Percentiles rank a stretch among this genome's conserved stretches.
These are phyloP conservation scores for Quercus glauca DNA, from an alignment of 306 rosid species.

Conservation along the genomic window DNA sequence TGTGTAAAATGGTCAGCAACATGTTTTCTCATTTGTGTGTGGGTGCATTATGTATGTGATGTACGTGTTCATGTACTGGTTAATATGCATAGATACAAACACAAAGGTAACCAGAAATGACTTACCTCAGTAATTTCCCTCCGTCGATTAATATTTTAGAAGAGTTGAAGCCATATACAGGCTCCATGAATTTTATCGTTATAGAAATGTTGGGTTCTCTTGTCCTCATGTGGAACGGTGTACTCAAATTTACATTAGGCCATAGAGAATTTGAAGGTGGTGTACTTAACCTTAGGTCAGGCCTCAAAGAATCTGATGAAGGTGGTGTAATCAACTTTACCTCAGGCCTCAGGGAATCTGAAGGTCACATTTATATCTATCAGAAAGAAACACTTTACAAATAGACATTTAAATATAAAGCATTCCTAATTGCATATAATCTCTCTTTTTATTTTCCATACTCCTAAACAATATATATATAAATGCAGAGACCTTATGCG, in stretches of 20 bases:
- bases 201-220: conserved; percentile 54
- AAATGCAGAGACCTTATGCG: too few species aligned
- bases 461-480: too few species aligned
- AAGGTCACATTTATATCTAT: conserved; percentile 23
- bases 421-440: too few species aligned
- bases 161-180: conserved; percentile 73
- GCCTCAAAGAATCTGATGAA: too few species aligned
- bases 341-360: conserved; percentile 73
- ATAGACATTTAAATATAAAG: too few species aligned
- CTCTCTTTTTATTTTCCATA: too few species aligned
- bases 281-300: too few species aligned
- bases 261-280: too few species aligned
- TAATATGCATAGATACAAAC: not conserved
- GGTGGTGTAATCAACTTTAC: conserved; percentile 49
- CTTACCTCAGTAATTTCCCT: conserved; percentile 66
- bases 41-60: not conserved
- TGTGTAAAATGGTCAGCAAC: not conserved
- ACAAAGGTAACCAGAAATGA: conserved; percentile 6
- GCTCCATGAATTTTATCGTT: conserved; percentile 55
- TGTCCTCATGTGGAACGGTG: conserved; percentile 60
- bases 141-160: conserved; percentile 65
- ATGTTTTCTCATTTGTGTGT: not conserved
- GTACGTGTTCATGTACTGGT: not conserved
- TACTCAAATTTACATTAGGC: conserved; percentile 9
- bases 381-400: conserved; percentile 4